These are phyloP conservation scores for Phytophthora melonis DNA, from an alignment of 352 stramenopile genomes.

Conservation along the genomic window DNA sequence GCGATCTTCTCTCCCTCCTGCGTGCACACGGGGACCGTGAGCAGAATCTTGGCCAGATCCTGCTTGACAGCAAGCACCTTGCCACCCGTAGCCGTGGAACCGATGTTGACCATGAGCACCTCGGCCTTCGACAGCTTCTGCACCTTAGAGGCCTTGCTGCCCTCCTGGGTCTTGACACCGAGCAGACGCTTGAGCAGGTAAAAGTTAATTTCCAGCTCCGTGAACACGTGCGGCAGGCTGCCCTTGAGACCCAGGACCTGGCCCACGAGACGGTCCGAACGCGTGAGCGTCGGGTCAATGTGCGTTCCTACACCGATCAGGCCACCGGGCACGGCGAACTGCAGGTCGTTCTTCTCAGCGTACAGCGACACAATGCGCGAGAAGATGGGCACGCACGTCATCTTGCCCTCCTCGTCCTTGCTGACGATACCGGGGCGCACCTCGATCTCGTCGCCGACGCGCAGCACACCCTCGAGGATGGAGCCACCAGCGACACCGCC, in stretches of 20 bases:
- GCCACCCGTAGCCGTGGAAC: conserved; percentile 98
- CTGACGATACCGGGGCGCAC: conserved; percentile 99
- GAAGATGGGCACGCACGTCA: conserved; percentile 95
- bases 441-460: conserved; percentile 99
- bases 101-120: conserved; percentile 99
- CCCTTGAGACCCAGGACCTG: conserved; percentile 98
- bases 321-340: conserved; percentile 99
- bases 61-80: conserved; percentile 96
- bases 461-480: conserved; percentile 97
- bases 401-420: conserved; percentile 97
- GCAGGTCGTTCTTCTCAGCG: conserved; percentile 99
- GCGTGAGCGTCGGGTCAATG: conserved; percentile 99
- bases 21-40: conserved; percentile 99
- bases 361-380: conserved; percentile 97
- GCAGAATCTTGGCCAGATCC: conserved; percentile 98
- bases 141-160: conserved; percentile 99
- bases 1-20: conserved; percentile 99
- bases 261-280: conserved; percentile 99
- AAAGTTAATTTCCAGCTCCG: conserved; percentile 99
- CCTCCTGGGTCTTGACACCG: conserved; percentile 99
- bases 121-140: conserved; percentile 99
- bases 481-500: conserved; percentile 93
- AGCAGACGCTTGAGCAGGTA: conserved; percentile 99
- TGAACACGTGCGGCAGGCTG: conserved; percentile 98
- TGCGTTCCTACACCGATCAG: conserved; percentile 99